Conservation (phyloP, 2,329 filamentous ascomycete genomes). For the Venturia asperata region DNA sequence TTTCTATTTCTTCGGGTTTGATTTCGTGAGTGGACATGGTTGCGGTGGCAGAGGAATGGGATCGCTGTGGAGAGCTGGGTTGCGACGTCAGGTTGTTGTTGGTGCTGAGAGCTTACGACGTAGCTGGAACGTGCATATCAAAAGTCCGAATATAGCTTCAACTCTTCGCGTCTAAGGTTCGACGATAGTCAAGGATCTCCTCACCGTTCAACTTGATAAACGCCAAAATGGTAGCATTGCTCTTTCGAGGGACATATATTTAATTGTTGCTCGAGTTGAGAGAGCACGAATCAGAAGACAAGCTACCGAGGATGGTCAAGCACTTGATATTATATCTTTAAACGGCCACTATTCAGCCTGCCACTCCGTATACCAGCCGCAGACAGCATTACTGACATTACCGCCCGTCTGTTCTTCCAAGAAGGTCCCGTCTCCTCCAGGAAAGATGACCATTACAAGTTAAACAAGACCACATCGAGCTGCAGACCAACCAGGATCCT, state of each 20-base stretch:
- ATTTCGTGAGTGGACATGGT: slow-evolving; percentile 47
- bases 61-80: not conserved
- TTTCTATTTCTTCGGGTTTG: slow-evolving; percentile 67
- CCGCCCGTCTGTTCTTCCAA: not conserved
- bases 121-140: slow-evolving; percentile 1
- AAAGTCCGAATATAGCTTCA: not conserved
- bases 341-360: not conserved
- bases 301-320: not conserved
- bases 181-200: no score
- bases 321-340: slow-evolving; percentile 7
- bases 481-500: slow-evolving; percentile 14
- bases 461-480: slow-evolving; percentile 12
- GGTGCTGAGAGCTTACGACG: slow-evolving; percentile 3
- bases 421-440: not conserved
- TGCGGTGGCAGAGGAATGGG: not conserved
- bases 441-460: slow-evolving; percentile 9
- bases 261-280: no score
- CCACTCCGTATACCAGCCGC: not conserved
- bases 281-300: not conserved
- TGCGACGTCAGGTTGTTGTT: not conserved
- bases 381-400: slow-evolving; percentile 10
- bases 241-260: no score
- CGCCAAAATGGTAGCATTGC: no score
- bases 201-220: no score
- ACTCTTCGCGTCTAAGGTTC: not conserved